phyloP scores from a whole-genome alignment of 805 yeast genomes.

The Candida berthetii region DNA sequence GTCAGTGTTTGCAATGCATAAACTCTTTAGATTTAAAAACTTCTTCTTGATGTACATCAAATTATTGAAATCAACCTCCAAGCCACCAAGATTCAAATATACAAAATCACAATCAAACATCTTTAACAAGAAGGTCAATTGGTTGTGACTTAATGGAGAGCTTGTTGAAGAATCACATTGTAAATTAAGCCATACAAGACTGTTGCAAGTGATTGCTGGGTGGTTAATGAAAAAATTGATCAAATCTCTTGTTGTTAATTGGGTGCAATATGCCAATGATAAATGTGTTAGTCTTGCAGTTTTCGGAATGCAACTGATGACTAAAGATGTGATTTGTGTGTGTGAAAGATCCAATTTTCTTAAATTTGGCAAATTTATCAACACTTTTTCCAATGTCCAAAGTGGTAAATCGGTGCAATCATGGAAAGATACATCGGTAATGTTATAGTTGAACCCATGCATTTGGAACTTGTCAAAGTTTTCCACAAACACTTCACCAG shows the following conservation, averaged over 20 bases:
- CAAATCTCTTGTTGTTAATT: slow-evolving; percentile 66
- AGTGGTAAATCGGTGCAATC: slow-evolving; percentile 78
- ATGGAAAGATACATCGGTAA: slow-evolving; percentile 58
- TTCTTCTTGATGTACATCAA: slow-evolving; percentile 32
- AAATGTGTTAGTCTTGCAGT: slow-evolving; percentile 65
- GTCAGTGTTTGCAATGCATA: slow-evolving; percentile 28
- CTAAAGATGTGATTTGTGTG: slow-evolving; percentile 67
- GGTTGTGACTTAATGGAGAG: slow-evolving; percentile 48
- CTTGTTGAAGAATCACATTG: slow-evolving; percentile 61
- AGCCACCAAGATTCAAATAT: slow-evolving; percentile 58
- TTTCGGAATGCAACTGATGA: slow-evolving; percentile 46
- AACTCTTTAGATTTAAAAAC: slow-evolving; percentile 28
- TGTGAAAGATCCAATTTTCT: slow-evolving; percentile 75
- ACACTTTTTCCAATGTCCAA: slow-evolving; percentile 44
- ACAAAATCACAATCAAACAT: slow-evolving; percentile 32
- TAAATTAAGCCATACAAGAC: slow-evolving; percentile 60
- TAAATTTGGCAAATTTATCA: slow-evolving; percentile 51
- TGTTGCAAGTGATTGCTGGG: slow-evolving; percentile 47
- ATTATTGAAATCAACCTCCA: slow-evolving; percentile 40
- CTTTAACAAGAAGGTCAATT: slow-evolving; percentile 37
- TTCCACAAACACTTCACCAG: slow-evolving; percentile 52
- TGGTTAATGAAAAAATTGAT: slow-evolving; percentile 66
- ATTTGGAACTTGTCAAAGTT: slow-evolving; percentile 42
- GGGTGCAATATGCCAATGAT: slow-evolving; percentile 59
- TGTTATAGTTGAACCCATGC: slow-evolving; percentile 5